phyloP scores from a whole-genome alignment of 495 filamentous ascomycete species.

The Talaromyces nanjingensis region DNA sequence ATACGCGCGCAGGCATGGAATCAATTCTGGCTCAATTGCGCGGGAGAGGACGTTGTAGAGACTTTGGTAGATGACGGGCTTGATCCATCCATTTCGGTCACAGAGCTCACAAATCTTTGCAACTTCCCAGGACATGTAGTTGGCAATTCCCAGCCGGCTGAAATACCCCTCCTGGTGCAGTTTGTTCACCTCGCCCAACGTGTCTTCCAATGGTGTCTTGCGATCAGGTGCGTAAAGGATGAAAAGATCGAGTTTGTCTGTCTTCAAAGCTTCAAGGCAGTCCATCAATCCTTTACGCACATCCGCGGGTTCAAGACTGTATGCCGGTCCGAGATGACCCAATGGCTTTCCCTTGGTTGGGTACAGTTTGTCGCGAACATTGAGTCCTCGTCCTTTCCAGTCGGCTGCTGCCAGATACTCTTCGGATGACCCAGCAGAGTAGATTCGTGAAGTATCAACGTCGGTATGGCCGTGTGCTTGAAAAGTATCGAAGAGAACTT shows the following conservation, averaged over 20 bases:
- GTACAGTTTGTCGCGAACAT: conserved; percentile 48
- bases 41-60: conserved; percentile 58
- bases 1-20: conserved; percentile 47
- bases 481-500: conserved; percentile 43
- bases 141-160: conserved; percentile 39
- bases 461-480: conserved; percentile 49
- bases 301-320: conserved; percentile 25
- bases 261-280: conserved; percentile 36
- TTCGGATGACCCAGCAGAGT: conserved; percentile 45
- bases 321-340: conserved; percentile 11
- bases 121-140: conserved; percentile 46
- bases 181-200: conserved; percentile 38
- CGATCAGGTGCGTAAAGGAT: conserved; percentile 44
- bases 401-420: conserved; percentile 37
- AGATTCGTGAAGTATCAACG: conserved; percentile 50
- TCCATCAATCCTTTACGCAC: conserved; percentile 26
- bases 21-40: conserved; percentile 40
- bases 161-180: conserved; percentile 43
- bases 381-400: conserved; percentile 40
- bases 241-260: conserved; percentile 41
- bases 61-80: conserved; percentile 56
- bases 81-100: conserved; percentile 46
- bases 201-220: conserved; percentile 40
- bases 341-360: conserved; percentile 19
- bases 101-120: conserved; percentile 44